Percentiles rank a stretch among this genome's conserved stretches.
phyloP scores from a whole-genome alignment of 2,329 filamentous ascomycete species.

The Mycocentrospora acerina region DNA sequence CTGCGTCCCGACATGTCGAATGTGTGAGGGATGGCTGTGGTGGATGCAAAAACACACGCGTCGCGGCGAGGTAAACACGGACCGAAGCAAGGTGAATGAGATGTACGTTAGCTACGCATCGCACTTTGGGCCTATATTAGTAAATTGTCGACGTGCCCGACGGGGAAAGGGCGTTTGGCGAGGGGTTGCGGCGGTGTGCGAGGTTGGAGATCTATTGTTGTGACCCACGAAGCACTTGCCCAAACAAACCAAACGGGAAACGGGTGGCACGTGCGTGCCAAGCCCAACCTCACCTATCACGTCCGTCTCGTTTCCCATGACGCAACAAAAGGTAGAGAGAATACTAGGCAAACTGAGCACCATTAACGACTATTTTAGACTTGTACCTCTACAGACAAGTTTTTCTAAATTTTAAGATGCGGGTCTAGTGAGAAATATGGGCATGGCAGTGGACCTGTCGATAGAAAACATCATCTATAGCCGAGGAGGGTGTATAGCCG shows the following conservation, averaged over 20 bases:
- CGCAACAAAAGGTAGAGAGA: too few relatives aligned
- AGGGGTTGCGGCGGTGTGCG: constrained; percentile 12
- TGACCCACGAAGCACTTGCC: constrained; percentile 7
- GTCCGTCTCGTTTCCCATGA: neutral
- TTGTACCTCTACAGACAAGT: too few relatives aligned
- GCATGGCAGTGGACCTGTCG: too few relatives aligned
- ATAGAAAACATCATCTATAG: too few relatives aligned
- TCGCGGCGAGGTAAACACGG: constrained; percentile 20
- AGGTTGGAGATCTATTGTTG: constrained; percentile 15
- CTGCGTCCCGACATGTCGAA: constrained; percentile 35
- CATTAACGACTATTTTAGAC: neutral
- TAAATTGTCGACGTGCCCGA: constrained; percentile 12
- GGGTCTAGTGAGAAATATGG: too few relatives aligned
- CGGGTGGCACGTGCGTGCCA: constrained; percentile 19
- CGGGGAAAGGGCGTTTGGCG: constrained; percentile 15
- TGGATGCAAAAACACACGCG: constrained; percentile 18
- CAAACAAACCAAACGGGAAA: neutral
- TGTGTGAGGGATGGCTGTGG: constrained; percentile 5
- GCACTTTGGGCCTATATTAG: constrained; percentile 11
- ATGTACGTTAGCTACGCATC: constrained; percentile 20
- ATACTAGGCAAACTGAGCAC: too few relatives aligned
- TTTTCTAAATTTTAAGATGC: too few relatives aligned
- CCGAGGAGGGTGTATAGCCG: too few relatives aligned
- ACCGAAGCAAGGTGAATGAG: constrained; percentile 6
- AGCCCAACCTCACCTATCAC: constrained; percentile 1